A percentile compares a stretch with the other conserved stretches of the same genome.
These are phyloP conservation scores for Trichosphaerium sp. DNA, from an alignment of 78 protist species.

Conservation along the genomic window DNA sequence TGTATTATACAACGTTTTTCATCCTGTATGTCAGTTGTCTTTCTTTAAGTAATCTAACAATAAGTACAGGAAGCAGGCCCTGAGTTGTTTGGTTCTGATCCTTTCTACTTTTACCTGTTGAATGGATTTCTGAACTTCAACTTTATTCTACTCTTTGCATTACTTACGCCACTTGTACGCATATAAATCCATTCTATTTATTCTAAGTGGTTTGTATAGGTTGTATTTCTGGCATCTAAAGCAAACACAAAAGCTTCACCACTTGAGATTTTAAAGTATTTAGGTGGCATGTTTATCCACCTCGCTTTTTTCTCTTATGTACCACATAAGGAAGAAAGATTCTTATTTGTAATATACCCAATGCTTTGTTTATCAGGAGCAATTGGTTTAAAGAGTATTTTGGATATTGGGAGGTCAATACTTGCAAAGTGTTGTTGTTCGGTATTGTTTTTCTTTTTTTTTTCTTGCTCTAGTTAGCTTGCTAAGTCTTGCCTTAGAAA, in stretches of 20 bases:
- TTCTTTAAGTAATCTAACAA: too few species aligned
- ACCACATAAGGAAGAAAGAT: conserved; percentile 79
- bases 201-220: too few species aligned
- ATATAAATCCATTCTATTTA: too few species aligned
- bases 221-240: not conserved
- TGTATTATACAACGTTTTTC: conserved; percentile 44
- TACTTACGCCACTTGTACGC: conserved; percentile 5
- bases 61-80: not conserved
- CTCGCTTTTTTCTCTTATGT: conserved; percentile 36
- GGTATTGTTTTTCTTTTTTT: too few species aligned
- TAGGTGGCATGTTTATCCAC: too few species aligned
- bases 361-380: conserved; percentile 33
- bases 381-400: too few species aligned
- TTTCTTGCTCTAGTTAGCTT: too few species aligned
- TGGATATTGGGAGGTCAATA: too few species aligned
- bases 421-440: too few species aligned
- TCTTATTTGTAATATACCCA: conserved; percentile 56
- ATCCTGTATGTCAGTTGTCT: conserved; percentile 9
- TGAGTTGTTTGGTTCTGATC: conserved; percentile 8
- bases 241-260: too few species aligned
- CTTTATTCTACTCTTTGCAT: conserved; percentile 28
- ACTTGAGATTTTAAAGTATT: not conserved
- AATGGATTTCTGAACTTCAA: conserved; percentile 58
- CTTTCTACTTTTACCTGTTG: not conserved
- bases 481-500: too few species aligned